A percentile compares a stretch with the other conserved stretches of the same genome.
These are phyloP conservation scores for Coprinopsis cinerea DNA, from an alignment of 768 basidiomycete genomes.

Conservation along the genomic window DNA sequence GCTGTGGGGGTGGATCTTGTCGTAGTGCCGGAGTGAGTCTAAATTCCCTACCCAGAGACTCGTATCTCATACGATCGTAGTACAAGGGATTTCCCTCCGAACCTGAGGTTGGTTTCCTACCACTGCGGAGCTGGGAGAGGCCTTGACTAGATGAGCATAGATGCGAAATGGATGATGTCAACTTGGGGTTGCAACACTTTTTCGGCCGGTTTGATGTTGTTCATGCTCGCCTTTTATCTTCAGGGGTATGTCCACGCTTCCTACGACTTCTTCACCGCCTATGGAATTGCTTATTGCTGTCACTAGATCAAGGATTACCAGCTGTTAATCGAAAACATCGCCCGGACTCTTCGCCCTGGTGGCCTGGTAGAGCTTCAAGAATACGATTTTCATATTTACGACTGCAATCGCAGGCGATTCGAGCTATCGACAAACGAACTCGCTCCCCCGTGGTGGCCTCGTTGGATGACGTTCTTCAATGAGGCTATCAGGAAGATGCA, in stretches of 20 bases:
- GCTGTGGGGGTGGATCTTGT: conserved; percentile 75
- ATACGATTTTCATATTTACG: conserved; percentile 63
- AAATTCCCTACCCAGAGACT: conserved; percentile 8
- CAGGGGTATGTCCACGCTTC: conserved; percentile 52
- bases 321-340: conserved; percentile 59
- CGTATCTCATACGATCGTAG: conserved; percentile 13
- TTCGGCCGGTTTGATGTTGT: conserved; percentile 74
- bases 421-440: conserved; percentile 36
- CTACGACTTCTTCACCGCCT: not conserved
- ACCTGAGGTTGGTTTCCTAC: conserved; percentile 46
- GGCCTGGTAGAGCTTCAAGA: conserved; percentile 65
- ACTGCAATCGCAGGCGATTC: conserved; percentile 29
- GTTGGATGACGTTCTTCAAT: conserved; percentile 54
- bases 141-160: conserved; percentile 25
- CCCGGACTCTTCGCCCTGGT: conserved; percentile 59
- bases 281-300: conserved; percentile 15
- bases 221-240: conserved; percentile 64
- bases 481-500: conserved; percentile 40
- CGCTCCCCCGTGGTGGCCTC: conserved; percentile 51
- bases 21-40: conserved; percentile 53
- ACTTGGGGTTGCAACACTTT: conserved; percentile 77
- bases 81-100: conserved; percentile 57
- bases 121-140: not conserved
- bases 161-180: conserved; percentile 81
- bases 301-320: conserved; percentile 68